phyloP scores from a whole-genome alignment of 441 rosid species.

The Populus trichocarpa region DNA sequence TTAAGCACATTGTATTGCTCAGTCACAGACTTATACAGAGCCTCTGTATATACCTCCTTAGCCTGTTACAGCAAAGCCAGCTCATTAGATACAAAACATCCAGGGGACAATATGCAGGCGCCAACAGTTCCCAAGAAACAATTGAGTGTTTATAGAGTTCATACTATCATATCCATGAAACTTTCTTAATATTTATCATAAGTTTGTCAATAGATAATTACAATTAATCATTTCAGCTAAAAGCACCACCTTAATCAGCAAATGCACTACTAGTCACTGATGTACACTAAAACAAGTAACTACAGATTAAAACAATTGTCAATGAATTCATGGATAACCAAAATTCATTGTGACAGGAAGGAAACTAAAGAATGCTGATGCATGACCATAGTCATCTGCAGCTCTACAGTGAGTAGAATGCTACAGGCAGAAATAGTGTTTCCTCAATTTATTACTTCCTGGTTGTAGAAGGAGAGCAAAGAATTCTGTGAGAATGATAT shows the following conservation, averaged over 20 bases:
- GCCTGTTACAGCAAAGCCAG: constrained; percentile 46
- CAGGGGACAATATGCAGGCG: background rate
- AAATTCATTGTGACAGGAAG: background rate
- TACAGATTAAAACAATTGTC: background rate
- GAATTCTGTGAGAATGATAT: background rate
- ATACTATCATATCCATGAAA: background rate
- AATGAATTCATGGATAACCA: background rate
- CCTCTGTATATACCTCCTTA: constrained; percentile 52
- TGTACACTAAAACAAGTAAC: background rate
- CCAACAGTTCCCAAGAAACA: background rate
- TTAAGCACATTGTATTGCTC: constrained; percentile 68
- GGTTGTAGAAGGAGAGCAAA: background rate
- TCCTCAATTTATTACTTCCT: background rate
- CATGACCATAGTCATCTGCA: background rate
- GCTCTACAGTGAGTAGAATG: no score
- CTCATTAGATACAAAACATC: constrained; percentile 9
- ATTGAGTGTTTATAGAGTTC: background rate
- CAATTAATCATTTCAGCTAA: background rate
- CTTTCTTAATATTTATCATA: no score
- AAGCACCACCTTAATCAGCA: background rate
- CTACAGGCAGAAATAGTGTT: no score
- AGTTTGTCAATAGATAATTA: background rate
- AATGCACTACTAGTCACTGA: background rate
- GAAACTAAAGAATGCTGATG: background rate
- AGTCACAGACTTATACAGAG: constrained; percentile 50